These are phyloP conservation scores for Trichoderma brevicompactum DNA, from an alignment of 2,329 filamentous ascomycete species.

Conservation along the genomic window DNA sequence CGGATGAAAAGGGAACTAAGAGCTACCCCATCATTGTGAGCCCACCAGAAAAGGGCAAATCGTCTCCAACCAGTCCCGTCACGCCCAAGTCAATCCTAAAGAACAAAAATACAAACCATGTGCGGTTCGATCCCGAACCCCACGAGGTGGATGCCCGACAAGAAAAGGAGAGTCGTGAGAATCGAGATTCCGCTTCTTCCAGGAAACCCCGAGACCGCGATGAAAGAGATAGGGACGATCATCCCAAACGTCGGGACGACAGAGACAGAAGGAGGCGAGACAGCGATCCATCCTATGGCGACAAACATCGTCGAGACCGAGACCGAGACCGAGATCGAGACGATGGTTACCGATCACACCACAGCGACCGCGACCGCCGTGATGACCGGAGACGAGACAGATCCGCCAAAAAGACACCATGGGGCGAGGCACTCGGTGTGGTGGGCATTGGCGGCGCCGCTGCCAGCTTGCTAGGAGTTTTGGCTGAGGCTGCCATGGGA, in stretches of 20 bases:
- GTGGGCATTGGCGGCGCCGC: slow-evolving; percentile 66
- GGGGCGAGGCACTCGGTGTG: slow-evolving; percentile 59
- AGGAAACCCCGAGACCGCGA: slow-evolving; percentile 38
- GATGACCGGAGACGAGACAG: slow-evolving; percentile 46
- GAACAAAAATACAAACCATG: slow-evolving; percentile 62
- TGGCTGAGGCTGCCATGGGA: slow-evolving; percentile 58
- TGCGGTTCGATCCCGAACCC: slow-evolving; percentile 57
- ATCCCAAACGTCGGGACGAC: slow-evolving; percentile 12
- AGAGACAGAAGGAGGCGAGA: slow-evolving; percentile 19
- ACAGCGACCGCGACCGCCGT: slow-evolving; percentile 46
- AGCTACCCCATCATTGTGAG: slow-evolving; percentile 46
- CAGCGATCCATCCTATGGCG: slow-evolving; percentile 35
- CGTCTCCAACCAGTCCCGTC: slow-evolving; percentile 43
- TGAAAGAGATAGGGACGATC: slow-evolving; percentile 34
- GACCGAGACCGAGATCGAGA: slow-evolving; percentile 32
- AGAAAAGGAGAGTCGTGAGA: slow-evolving; percentile 42
- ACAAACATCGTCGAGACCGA: slow-evolving; percentile 34
- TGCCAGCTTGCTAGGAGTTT: slow-evolving; percentile 60
- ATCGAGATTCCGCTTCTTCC: slow-evolving; percentile 31
- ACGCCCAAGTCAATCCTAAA: slow-evolving; percentile 64
- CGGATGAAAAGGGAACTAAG: slow-evolving; percentile 38
- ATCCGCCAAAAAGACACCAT: slow-evolving; percentile 49
- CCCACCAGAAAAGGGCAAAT: slow-evolving; percentile 42
- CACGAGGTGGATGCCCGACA: slow-evolving; percentile 47
- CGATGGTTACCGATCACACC: slow-evolving; percentile 35